These are phyloP conservation scores for Quercus tomentella DNA, from an alignment of 331 rosid genomes.

Conservation along the genomic window DNA sequence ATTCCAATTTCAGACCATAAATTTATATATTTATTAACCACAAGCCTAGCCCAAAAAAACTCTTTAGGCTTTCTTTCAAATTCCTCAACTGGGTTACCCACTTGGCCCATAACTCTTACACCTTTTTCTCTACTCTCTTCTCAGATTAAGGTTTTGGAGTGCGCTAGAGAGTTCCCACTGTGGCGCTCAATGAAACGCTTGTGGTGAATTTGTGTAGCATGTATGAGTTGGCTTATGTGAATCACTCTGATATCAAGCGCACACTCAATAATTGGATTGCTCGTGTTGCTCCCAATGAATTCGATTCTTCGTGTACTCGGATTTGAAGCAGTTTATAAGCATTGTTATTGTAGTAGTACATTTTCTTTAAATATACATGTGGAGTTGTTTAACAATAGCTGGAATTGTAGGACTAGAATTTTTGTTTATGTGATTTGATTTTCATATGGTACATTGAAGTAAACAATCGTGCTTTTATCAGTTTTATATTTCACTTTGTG, in stretches of 20 bases:
- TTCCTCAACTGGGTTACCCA: too few relatives aligned
- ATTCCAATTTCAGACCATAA: too few relatives aligned
- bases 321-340: conserved; percentile 9
- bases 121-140: too few relatives aligned
- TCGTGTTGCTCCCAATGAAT: conserved; percentile 93
- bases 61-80: too few relatives aligned
- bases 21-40: too few relatives aligned
- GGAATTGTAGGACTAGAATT: not conserved
- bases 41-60: too few relatives aligned
- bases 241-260: conserved; percentile 86
- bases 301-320: conserved; percentile 76
- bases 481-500: not conserved
- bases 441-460: not conserved
- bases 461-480: too few relatives aligned
- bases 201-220: conserved; percentile 88
- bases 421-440: conserved; percentile 1
- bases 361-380: not conserved
- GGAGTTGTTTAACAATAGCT: too few relatives aligned
- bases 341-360: not conserved
- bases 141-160: conserved; percentile 55
- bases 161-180: conserved; percentile 91
- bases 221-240: conserved; percentile 94
- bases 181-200: conserved; percentile 76
- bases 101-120: too few relatives aligned
- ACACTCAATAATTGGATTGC: conserved; percentile 93